Base-by-base conservation (phyloP, 2,329 filamentous ascomycete species). In the Sporothrix inflata region DNA sequence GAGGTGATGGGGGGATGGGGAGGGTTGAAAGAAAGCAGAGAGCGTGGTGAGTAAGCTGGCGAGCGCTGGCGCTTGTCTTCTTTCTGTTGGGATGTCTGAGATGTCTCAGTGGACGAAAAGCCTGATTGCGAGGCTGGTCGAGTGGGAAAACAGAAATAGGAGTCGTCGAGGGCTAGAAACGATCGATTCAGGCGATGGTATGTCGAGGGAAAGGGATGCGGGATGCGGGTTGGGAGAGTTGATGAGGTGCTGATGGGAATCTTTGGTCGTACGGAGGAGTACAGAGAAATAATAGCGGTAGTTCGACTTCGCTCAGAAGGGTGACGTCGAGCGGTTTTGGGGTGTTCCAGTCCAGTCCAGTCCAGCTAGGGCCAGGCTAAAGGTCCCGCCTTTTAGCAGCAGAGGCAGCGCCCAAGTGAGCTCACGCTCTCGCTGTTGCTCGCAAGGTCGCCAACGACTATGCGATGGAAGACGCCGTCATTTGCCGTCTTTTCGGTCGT, bases 11-110 rank as follows among this genome's bases (percentile, higher is more conserved):
- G 34, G 21, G 63, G 24, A 51, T 34, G 42, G 63, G 24, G 24
- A 16, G 19, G 19, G 12, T 30, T 21, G 57, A 45, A 42, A 53
- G 47, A 57, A 71, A n/a, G n/a, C n/a, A n/a, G n/a, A n/a, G n/a
- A n/a, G n/a, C n/a, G 53, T 38, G 51, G 27, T 68, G 67, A 70
- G 69, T 71, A 71, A 71, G 69, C 69, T 40, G 55, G 55, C 34
- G 40, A 21, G 53, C 38, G 30, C 9, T 38, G 27, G 57, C 34
- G 57, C 9, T 27, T 27, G 65, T 53, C n/a, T 38, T 30, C n/a
- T 40, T 68, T 27, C 19, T 16, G 19, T 34, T 38, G 45, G n/a
- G 24, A 21, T 68, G 65, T 68, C 65, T 40, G 27, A 34, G 65
- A 24, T 63, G 63, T 34, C 42, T 47, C 24, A 21, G 34, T 24